A percentile compares a stretch with the other conserved stretches of the same genome.
phyloP scores from a whole-genome alignment of 2,329 filamentous ascomycete genomes.

The Aspergillus oerlinghausenensis region DNA sequence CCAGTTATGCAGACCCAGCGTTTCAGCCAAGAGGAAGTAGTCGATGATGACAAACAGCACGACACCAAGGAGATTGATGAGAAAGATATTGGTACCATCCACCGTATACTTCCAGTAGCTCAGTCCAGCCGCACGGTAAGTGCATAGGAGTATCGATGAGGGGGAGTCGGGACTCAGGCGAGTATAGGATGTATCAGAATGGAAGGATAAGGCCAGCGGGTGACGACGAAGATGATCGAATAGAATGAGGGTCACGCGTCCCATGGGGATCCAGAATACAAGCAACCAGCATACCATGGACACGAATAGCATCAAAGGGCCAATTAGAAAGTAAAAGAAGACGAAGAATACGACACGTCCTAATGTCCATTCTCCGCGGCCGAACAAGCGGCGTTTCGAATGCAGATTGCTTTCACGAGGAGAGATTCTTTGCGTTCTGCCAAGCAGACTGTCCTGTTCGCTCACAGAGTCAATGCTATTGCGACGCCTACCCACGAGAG shows the following conservation, averaged over 20 bases:
- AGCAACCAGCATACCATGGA: slow-evolving; percentile 91
- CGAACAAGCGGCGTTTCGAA: slow-evolving; percentile 82
- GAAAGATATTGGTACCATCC: slow-evolving; percentile 97
- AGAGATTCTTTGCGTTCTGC: slow-evolving; percentile 55
- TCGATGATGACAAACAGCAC: slow-evolving; percentile 95
- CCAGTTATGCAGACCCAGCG: slow-evolving; percentile 64
- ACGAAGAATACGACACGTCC: slow-evolving; percentile 93
- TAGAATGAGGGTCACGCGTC: slow-evolving; percentile 83
- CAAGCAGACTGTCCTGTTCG: slow-evolving; percentile 86
- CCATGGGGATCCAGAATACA: slow-evolving; percentile 98
- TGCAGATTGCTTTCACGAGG: slow-evolving; percentile 40
- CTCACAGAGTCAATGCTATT: slow-evolving; percentile 84
- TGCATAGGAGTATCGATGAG: slow-evolving; percentile 87
- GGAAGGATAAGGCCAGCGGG: slow-evolving; percentile 87
- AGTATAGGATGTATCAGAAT: slow-evolving; percentile 74
- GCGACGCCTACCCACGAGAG: slow-evolving; percentile 78
- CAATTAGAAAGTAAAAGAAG: slow-evolving; percentile 91
- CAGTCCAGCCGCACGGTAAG: slow-evolving; percentile 86
- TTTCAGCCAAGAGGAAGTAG: slow-evolving; percentile 70
- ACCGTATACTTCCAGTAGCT: slow-evolving; percentile 99
- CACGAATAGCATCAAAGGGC: slow-evolving; percentile 77
- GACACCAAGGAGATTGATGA: slow-evolving; percentile 92
- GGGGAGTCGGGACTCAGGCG: slow-evolving; percentile 67
- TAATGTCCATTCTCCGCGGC: slow-evolving; percentile 90
- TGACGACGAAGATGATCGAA: slow-evolving; percentile 90